Percentiles rank a stretch among this genome's conserved stretches.
These are phyloP conservation scores for Toxoplasma gondii DNA, from an alignment of 169 alveolate genomes.

Conservation along the genomic window DNA sequence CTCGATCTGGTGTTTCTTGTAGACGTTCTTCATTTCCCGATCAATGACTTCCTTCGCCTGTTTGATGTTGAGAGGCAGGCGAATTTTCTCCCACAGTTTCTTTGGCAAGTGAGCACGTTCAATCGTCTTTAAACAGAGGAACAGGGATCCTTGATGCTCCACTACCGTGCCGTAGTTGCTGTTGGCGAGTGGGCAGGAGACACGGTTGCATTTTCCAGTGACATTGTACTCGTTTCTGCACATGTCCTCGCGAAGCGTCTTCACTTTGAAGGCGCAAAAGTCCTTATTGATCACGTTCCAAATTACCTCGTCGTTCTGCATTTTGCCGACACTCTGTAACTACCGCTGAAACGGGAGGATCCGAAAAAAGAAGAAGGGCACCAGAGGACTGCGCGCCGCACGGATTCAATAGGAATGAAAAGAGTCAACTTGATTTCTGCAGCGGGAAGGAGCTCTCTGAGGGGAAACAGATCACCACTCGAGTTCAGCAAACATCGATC, in stretches of 20 bases:
- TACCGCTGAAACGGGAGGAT: background rate
- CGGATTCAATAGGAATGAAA: background rate
- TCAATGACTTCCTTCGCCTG: conserved; percentile 95
- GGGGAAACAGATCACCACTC: too few relatives aligned
- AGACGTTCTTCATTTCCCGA: conserved; percentile 90
- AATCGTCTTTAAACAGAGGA: conserved; percentile 91
- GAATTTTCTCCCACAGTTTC: conserved; percentile 95
- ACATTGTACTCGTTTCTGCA: conserved; percentile 90
- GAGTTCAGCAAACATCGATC: too few relatives aligned
- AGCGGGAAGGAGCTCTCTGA: too few relatives aligned
- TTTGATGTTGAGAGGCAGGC: conserved; percentile 89
- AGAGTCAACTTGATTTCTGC: too few relatives aligned
- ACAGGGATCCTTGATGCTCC: conserved; percentile 85
- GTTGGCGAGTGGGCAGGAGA: conserved; percentile 98
- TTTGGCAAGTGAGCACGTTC: conserved; percentile 99
- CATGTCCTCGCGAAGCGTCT: conserved; percentile 55
- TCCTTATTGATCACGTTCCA: conserved; percentile 69
- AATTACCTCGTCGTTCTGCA: conserved; percentile 74
- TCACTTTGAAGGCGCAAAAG: conserved; percentile 66
- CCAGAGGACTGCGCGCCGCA: background rate
- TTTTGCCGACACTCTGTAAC: conserved; percentile 24
- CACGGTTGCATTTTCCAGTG: conserved; percentile 98
- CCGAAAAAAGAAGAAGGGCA: background rate
- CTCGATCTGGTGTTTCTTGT: conserved; percentile 93
- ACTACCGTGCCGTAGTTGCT: conserved; percentile 97